Evolutionary conservation across 768 basidiomycete genomes (phyloP).

Genomic region (Lactifluus subvellereus): DNA sequence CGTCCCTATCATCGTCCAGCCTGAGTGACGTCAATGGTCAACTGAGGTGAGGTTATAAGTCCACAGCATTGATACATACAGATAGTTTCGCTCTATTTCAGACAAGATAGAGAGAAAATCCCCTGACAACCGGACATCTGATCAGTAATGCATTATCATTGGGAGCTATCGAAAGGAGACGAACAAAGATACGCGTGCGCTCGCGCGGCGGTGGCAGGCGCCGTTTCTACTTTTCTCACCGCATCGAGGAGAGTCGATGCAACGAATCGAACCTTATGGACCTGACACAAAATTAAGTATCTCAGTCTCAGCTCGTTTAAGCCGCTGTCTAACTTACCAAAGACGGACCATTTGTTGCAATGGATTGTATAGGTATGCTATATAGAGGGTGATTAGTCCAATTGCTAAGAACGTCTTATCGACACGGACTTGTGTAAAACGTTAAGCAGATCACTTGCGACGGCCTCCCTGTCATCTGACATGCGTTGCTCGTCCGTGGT

Average conservation of each 20-base stretch:
- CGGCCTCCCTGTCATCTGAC: conserved; percentile 72
- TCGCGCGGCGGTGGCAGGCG: conserved; percentile 72
- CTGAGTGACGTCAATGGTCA: conserved; percentile 30
- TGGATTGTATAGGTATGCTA: conserved; percentile 89
- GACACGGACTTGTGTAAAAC: conserved; percentile 67
- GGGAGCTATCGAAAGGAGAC: conserved; percentile 29
- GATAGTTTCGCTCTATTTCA: conserved; percentile 88
- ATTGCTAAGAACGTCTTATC: conserved; percentile 1
- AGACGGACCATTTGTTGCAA: conserved; percentile 83
- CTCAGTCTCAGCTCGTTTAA: neutral
- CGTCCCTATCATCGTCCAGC: conserved; percentile 68
- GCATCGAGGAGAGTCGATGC: conserved; percentile 85
- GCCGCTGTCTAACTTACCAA: conserved; percentile 41
- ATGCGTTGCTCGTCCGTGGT: conserved; percentile 57
- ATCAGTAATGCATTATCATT: conserved; percentile 3
- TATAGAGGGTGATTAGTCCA: conserved; percentile 1
- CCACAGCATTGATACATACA: conserved; percentile 40
- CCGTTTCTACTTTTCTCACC: conserved; percentile 73
- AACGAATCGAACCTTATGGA: conserved; percentile 90
- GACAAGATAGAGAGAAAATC: conserved; percentile 88
- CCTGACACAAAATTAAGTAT: conserved; percentile 37
- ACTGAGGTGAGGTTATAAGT: neutral
- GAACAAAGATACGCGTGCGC: conserved; percentile 84
- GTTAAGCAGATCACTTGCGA: conserved; percentile 81
- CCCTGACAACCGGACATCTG: conserved; percentile 42